A percentile compares a stretch with the other conserved stretches of the same genome.
phyloP scores from a whole-genome alignment of 192 early-diverging fungal species.

The Coemansia sp. region DNA sequence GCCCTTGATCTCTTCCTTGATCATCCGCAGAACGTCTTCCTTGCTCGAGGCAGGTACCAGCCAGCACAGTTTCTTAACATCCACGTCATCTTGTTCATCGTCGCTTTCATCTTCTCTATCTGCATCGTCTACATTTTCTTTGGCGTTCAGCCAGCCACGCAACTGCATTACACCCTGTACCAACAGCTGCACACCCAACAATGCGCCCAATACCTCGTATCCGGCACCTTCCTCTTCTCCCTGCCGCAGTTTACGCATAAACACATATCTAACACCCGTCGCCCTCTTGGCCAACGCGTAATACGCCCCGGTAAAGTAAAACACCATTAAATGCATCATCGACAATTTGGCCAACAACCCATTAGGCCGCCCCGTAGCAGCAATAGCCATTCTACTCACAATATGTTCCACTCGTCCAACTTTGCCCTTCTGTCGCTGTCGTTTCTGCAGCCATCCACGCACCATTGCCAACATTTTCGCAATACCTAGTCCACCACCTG shows the following conservation, averaged over 20 bases:
- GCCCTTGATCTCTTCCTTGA: too few species aligned
- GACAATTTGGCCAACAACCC: slow-evolving; percentile 17
- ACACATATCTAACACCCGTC: slow-evolving; percentile 79
- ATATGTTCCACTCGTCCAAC: slow-evolving; percentile 2
- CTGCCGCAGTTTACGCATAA: slow-evolving; percentile 71
- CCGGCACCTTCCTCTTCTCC: slow-evolving; percentile 75
- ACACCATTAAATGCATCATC: slow-evolving; percentile 77
- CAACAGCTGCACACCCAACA: slow-evolving; percentile 73
- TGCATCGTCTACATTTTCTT: background rate
- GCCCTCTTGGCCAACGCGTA: slow-evolving; percentile 81
- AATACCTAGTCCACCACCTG: slow-evolving; percentile 15
- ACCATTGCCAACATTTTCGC: slow-evolving; percentile 7
- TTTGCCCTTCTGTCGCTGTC: slow-evolving; percentile 6
- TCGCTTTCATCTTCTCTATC: too few species aligned
- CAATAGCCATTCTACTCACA: slow-evolving; percentile 7
- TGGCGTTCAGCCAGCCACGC: slow-evolving; percentile 19
- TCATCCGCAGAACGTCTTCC: too few species aligned
- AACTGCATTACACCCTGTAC: slow-evolving; percentile 60
- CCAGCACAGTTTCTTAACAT: too few species aligned
- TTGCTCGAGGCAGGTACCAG: too few species aligned
- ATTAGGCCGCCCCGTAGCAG: slow-evolving; percentile 3
- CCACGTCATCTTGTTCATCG: too few species aligned
- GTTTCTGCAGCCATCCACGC: slow-evolving; percentile 29
- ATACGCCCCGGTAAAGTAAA: slow-evolving; percentile 85
- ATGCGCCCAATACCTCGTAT: slow-evolving; percentile 83